A percentile compares a stretch with the other conserved stretches of the same genome.
Conservation (phyloP, 78 protist genomes). For the Pigoraptor vietnamica region DNA sequence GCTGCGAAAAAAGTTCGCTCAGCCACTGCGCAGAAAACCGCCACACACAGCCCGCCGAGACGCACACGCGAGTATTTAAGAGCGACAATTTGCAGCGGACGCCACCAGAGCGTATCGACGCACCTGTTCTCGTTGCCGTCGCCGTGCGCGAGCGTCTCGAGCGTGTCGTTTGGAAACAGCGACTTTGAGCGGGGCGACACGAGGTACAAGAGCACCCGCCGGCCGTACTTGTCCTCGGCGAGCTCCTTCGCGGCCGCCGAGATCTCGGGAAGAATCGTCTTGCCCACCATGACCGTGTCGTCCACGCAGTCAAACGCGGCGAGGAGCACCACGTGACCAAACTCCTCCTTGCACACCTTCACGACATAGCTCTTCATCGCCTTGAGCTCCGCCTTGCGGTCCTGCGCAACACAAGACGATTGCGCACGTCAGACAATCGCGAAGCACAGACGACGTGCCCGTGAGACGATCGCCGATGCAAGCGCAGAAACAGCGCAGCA, state of each 20-base stretch:
- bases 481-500: too few species aligned
- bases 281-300: slow-evolving; percentile 41
- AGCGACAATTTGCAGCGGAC: too few species aligned
- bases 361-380: slow-evolving; percentile 35
- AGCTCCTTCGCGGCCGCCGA: neutral
- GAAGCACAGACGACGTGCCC: too few species aligned
- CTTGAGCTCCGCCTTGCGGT: slow-evolving; percentile 38
- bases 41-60: too few species aligned
- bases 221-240: neutral
- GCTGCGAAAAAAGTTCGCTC: neutral
- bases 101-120: too few species aligned
- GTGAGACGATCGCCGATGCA: too few species aligned
- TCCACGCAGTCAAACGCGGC: slow-evolving; percentile 45
- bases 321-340: slow-evolving; percentile 32
- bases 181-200: neutral
- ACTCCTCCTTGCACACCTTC: slow-evolving; percentile 33
- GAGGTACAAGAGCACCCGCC: neutral
- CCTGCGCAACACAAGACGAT: neutral
- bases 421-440: neutral
- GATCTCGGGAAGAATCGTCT: neutral
- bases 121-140: neutral
- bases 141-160: neutral
- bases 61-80: too few species aligned
- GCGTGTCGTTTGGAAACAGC: neutral
- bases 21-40: neutral